Conservation (phyloP, 2,329 filamentous ascomycete genomes). For the Purpureocillium takamizusanense region DNA sequence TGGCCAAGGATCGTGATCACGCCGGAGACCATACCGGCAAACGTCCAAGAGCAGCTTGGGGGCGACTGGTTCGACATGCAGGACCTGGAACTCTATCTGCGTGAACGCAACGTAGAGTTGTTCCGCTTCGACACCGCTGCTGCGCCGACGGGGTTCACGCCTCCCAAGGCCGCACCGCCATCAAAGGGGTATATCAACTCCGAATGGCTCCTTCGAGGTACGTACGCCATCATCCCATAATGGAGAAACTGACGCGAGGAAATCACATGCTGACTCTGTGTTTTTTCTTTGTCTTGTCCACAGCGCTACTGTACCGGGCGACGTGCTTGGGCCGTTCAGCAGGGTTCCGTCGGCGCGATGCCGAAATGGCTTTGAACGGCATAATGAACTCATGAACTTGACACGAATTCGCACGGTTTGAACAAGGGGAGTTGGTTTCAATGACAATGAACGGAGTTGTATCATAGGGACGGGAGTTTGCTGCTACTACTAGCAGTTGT, state of each 20-base stretch:
- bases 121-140: not conserved
- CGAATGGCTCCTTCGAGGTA: not conserved
- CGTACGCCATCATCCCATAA: not conserved
- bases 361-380: slow-evolving; percentile 3
- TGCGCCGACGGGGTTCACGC: not conserved
- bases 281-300: no score
- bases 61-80: slow-evolving; percentile 12
- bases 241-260: no score
- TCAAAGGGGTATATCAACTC: not conserved
- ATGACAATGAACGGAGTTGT: no score
- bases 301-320: slow-evolving; percentile 6
- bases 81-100: slow-evolving; percentile 8
- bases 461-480: no score
- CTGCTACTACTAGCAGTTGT: no score
- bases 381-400: no score
- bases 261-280: not conserved
- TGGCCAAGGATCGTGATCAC: slow-evolving; percentile 5
- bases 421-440: no score
- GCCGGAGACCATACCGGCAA: slow-evolving; percentile 4
- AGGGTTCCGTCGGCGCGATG: slow-evolving; percentile 7
- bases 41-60: slow-evolving; percentile 5
- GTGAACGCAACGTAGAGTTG: slow-evolving; percentile 4
- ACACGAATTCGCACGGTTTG: no score
- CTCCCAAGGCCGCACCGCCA: no score
- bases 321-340: slow-evolving; percentile 7